Evolutionary conservation across 202 grass and related monocot species (phyloP), one percentile per base, ranked within the genome.

Genomic region (Schoenoplectus triqueter): DNA sequence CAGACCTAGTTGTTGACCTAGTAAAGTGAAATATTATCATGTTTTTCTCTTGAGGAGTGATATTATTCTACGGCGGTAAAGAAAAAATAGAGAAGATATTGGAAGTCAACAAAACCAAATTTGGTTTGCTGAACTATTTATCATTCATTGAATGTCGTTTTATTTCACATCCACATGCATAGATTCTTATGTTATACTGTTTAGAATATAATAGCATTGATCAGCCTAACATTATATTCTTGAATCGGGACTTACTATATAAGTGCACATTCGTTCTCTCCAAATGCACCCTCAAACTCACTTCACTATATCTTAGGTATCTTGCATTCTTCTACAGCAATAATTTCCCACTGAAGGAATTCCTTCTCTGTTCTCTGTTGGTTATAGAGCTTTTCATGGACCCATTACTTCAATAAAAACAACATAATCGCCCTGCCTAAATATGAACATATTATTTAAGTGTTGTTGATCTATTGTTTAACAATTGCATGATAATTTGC

Each of bases 91-190:
- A 21, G 18, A 51, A 51, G 1, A 5, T 50, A 6, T 73, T 22
- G 21, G 47, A 18, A 51, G 2, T 77, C 13, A 77, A 10, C 40
- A 57, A 19, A 77, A 14, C 11, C 74, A 78, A 59, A 59, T 60
- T 78, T 78, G 21, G 50, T 78, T 31, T 78, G 42, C 74, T 60
- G 22, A 59, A 78, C 52, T 78, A 14, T 59, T 4, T 59, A 42
- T 60, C 74, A 78, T 78, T 78, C 52, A 78, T 40, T 42, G 74
- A 78, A 78, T 42, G 7, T 60, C 5, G 6, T 59, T 59, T 22
- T 17, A 42, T n/a, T 78, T 78, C 22, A 40, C 74, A 78, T 60
- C 74, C 52, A 59, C 74, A 78, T 78, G 6, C 74, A 59, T 78
- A 57, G 21, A 59, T 78, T 52, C 52, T 49, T 76, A 15, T 56